Evolutionary conservation across 345 rosid species (phyloP), one percentile per base, ranked within the genome.

Genomic region (Gossypium herbaceum): DNA sequence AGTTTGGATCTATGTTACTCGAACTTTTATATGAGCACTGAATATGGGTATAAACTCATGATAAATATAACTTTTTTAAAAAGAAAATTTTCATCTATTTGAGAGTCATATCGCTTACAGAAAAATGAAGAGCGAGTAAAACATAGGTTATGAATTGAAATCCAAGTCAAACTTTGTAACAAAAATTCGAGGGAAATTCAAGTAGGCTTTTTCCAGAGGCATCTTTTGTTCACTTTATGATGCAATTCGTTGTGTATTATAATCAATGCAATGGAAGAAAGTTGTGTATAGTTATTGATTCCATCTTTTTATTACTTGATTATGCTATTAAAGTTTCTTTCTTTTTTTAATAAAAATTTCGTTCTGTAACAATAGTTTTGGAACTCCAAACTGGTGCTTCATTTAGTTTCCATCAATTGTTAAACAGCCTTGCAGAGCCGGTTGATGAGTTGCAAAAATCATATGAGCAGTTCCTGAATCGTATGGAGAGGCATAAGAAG

Each of bases 371-470:
- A 34, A 25, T 68, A 24, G 11, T 27, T 48, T 51, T 69, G 59
- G 60, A 17, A 20, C 16, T 15, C 19, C 59, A 27, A 69, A 50
- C 1, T 17, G 12, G 44, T 15, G 43, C 22, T 27, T 27, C 29
- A 69, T 27, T 27, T 25, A 17, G 25, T 69, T 57, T 67, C 25
- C 55, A 50, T 77, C 57, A 69, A 73, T 54, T 41, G 17, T 44
- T 77, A 51, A 58, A 69, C 83, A 92, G 99, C 80, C 92, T 90
- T 76, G 98, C 98, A 15, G 98, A 95, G 81, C 98, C 98, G 3
- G 68, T 83, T 66, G 91, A 86, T 75, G 98, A 94, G 83, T 79
- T 95, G 82, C 89, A 90, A 86, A 91, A 88, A 80, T 88, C 99
- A 16, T 91, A 90, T 60, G 86, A 88, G 75, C 93, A 87, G 76